A percentile compares a stretch with the other conserved stretches of the same genome.
Conservation (phyloP, 169 alveolate genomes). For the Pseudocohnilembus persalinus region DNA sequence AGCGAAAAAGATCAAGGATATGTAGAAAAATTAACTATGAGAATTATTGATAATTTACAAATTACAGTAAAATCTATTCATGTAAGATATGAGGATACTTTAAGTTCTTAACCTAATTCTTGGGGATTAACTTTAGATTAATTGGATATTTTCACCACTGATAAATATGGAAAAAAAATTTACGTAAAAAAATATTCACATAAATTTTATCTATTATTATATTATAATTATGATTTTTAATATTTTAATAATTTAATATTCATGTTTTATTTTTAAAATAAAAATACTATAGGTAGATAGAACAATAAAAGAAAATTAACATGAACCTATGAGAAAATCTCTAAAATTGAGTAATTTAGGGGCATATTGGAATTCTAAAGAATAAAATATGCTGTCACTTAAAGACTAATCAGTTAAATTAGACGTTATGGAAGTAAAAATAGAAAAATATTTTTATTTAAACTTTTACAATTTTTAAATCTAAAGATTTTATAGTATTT, state of each 20-base stretch:
- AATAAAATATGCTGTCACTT: constrained; percentile 3
- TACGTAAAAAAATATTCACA: constrained; percentile 1
- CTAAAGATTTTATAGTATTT: neutral
- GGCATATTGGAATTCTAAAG: constrained; percentile 40
- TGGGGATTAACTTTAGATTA: constrained; percentile 36
- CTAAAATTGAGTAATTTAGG: constrained; percentile 27
- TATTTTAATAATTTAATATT: too few species aligned
- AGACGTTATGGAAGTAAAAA: constrained; percentile 25
- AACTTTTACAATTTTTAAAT: too few species aligned
- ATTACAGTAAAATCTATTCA: constrained; percentile 30
- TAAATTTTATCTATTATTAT: too few species aligned
- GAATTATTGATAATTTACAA: constrained; percentile 40
- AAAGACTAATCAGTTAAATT: constrained; percentile 6
- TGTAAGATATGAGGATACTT: constrained; percentile 36
- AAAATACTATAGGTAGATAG: constrained; percentile 19
- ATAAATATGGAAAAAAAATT: constrained; percentile 35
- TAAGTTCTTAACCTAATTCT: constrained; percentile 14
- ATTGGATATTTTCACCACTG: constrained; percentile 28
- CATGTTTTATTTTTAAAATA: too few species aligned
- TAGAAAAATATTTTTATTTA: too few species aligned
- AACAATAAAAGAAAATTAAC: constrained; percentile 26
- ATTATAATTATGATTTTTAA: too few species aligned
- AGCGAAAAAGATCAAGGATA: constrained; percentile 43
- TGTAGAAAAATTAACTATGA: constrained; percentile 31
- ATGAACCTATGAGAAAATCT: constrained; percentile 36